Conservation (phyloP, 2,329 filamentous ascomycete genomes). For the Fusarium chaquense region DNA sequence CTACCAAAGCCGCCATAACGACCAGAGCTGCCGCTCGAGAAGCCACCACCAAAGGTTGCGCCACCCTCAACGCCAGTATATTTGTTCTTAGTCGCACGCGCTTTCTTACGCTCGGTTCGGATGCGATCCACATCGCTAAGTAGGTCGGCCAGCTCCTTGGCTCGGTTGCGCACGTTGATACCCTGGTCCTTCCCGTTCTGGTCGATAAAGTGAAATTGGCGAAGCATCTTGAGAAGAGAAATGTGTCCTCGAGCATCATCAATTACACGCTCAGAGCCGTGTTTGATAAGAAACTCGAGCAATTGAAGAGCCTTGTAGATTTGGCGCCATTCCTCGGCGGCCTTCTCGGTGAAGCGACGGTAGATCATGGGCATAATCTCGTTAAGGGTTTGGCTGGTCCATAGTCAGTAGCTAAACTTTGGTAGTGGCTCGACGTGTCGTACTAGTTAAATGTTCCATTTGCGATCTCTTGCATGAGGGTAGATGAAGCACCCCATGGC, state of each 20-base stretch:
- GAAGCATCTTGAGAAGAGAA: conserved; percentile 96
- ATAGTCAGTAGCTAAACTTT: conserved; percentile 35
- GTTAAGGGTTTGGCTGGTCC: conserved; percentile 86
- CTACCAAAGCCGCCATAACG: conserved; percentile 94
- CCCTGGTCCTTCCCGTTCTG: conserved; percentile 98
- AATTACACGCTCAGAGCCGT: conserved; percentile 96
- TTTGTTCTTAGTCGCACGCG: conserved; percentile 89
- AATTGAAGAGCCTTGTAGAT: conserved; percentile 99
- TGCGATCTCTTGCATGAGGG: conserved; percentile 96
- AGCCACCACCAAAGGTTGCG: conserved; percentile 68
- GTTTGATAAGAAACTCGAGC: conserved; percentile 96
- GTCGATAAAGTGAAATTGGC: conserved; percentile 97
- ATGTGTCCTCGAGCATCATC: conserved; percentile 97
- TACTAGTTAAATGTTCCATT: conserved; percentile 99
- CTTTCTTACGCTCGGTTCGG: conserved; percentile 86
- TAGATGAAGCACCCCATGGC: conserved; percentile 89
- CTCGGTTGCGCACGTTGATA: conserved; percentile 95
- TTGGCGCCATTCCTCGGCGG: conserved; percentile 97
- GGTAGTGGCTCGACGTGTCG: conserved; percentile 52
- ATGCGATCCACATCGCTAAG: conserved; percentile 92
- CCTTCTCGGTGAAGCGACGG: conserved; percentile 97
- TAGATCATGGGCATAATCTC: conserved; percentile 99
- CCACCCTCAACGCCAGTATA: conserved; percentile 95
- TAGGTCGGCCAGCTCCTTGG: conserved; percentile 95
- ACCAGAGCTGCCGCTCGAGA: conserved; percentile 62